A percentile compares a stretch with the other conserved stretches of the same genome.
Evolutionary conservation across 306 rosid genomes (phyloP).

Genomic region (Rosa persica): DNA sequence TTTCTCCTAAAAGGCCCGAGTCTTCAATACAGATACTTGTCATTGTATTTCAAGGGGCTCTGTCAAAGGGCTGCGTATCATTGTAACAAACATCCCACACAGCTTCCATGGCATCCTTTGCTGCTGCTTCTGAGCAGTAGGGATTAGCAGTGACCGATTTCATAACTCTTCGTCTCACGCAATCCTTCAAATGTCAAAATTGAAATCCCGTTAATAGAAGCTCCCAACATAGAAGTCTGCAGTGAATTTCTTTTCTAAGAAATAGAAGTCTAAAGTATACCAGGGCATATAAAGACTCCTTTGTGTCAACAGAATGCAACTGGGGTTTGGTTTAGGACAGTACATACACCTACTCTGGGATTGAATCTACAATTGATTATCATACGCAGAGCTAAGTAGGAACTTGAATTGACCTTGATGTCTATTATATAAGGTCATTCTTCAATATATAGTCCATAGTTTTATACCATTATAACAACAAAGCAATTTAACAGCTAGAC

Average conservation of each 20-base stretch:
- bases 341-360: not conserved
- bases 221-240: not conserved
- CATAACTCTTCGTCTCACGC: conserved; percentile 83
- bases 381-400: not conserved
- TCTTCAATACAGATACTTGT: conserved; percentile 10
- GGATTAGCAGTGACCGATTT: conserved; percentile 60
- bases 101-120: conserved; percentile 86
- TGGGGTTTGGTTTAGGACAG: not conserved
- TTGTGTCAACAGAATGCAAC: not conserved
- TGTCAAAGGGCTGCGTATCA: conserved; percentile 76
- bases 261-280: not conserved
- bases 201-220: conserved; percentile 11
- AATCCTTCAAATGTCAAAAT: conserved; percentile 60
- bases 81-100: conserved; percentile 91
- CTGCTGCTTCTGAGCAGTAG: conserved; percentile 52
- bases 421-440: not conserved
- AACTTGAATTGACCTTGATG: not conserved
- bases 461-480: not conserved
- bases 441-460: not conserved
- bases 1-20: conserved; percentile 8
- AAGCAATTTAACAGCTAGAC: not conserved
- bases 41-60: conserved; percentile 56
- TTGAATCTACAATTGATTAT: not conserved
- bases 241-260: not conserved
- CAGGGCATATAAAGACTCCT: not conserved